phyloP scores from a whole-genome alignment of 805 yeast genomes.

The Metschnikowia dekortorum region DNA sequence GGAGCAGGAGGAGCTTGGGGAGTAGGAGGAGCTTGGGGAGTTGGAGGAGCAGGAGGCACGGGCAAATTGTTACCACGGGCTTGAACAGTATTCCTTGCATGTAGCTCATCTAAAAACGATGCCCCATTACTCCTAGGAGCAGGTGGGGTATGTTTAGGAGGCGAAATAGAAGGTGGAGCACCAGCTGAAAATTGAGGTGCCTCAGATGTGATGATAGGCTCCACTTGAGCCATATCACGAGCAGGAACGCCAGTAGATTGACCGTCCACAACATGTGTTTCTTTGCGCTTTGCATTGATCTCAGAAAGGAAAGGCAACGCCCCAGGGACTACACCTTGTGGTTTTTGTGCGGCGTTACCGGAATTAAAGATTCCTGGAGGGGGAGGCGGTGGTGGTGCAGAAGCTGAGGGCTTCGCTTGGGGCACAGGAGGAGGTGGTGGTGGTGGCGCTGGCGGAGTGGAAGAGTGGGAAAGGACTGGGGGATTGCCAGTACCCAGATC shows the following conservation, averaged over 20 bases:
- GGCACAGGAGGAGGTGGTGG: slow-evolving; percentile 14
- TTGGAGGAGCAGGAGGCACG: slow-evolving; percentile 14
- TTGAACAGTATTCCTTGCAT: slow-evolving; percentile 1
- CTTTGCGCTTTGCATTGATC: slow-evolving; percentile 47
- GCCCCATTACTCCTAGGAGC: slow-evolving; percentile 16
- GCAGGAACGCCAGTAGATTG: slow-evolving; percentile 11
- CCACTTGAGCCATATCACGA: slow-evolving; percentile 1
- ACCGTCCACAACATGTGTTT: slow-evolving; percentile 41
- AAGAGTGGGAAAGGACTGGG: slow-evolving; percentile 17
- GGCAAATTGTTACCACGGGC: slow-evolving; percentile 16
- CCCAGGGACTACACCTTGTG: slow-evolving; percentile 26
- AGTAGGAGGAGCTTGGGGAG: slow-evolving; percentile 17
- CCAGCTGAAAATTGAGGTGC: slow-evolving; percentile 5
- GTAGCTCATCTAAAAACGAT: slow-evolving; percentile 9
- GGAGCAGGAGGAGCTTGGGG: slow-evolving; percentile 9
- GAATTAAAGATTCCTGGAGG: slow-evolving; percentile 4
- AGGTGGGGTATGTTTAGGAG: slow-evolving; percentile 34
- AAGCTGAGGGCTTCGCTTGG: slow-evolving; percentile 17
- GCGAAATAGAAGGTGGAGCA: slow-evolving; percentile 40
- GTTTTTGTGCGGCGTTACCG: slow-evolving; percentile 5
- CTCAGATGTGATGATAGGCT: not conserved
- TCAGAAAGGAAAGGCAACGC: slow-evolving; percentile 49
- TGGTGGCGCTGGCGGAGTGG: slow-evolving; percentile 18
- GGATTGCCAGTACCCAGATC: not conserved
- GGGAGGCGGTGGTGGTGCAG: slow-evolving; percentile 21